phyloP scores from a whole-genome alignment of 257 asterid species.

The Sherardia arvensis region DNA sequence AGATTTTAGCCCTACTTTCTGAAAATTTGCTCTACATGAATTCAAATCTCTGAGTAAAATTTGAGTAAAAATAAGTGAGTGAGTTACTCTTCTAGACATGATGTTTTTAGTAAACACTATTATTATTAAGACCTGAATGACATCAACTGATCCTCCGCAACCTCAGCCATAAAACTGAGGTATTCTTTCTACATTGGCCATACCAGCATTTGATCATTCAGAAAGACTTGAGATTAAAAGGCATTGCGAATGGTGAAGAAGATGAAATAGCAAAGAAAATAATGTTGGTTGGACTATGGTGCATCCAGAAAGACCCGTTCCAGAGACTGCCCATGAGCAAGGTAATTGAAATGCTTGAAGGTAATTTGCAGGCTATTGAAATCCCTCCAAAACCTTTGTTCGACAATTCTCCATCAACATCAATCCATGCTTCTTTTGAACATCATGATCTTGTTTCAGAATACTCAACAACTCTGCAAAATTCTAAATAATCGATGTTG shows the following conservation, averaged over 20 bases:
- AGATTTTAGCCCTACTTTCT: no score
- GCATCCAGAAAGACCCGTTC: constrained; percentile 12
- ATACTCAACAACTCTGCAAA: background rate
- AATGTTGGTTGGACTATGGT: background rate
- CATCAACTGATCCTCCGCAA: no score
- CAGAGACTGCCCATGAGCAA: constrained; percentile 11
- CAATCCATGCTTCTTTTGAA: background rate
- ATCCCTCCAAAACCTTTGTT: constrained; percentile 22
- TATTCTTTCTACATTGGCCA: constrained; percentile 24
- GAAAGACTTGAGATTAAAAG: background rate
- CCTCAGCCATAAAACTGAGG: no score
- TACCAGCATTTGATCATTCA: constrained; percentile 9
- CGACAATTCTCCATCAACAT: constrained; percentile 1
- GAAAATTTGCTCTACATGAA: no score
- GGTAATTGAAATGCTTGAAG: constrained; percentile 20
- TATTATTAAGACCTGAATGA: no score
- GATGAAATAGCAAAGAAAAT: background rate
- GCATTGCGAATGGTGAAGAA: background rate
- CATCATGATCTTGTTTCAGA: background rate
- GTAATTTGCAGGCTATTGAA: constrained; percentile 3
- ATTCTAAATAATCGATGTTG: background rate
- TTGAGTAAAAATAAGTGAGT: no score
- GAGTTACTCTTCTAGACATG: no score
- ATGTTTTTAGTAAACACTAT: no score
- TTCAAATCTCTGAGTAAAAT: no score